phyloP scores from a whole-genome alignment of 208 protist species.

The Acanthamoeba culbertsoni region DNA sequence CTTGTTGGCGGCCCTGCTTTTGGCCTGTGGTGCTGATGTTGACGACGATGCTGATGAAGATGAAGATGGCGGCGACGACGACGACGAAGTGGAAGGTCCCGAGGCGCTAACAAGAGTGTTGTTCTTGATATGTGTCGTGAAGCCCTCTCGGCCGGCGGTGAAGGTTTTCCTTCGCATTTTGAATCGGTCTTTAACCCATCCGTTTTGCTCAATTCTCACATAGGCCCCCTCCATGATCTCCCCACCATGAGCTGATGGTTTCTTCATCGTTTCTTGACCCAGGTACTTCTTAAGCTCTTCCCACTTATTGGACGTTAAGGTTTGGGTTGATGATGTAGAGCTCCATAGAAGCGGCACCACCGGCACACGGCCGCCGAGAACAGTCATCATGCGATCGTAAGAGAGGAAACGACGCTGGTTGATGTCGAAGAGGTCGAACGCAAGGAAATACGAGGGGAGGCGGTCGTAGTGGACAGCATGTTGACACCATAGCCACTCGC shows the following conservation, averaged over 20 bases:
- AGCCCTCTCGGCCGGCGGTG: background rate
- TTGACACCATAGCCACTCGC: conserved; percentile 48
- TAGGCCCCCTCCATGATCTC: conserved; percentile 50
- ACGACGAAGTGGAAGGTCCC: too few species aligned
- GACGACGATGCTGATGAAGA: background rate
- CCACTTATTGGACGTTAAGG: background rate
- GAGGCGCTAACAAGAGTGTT: background rate
- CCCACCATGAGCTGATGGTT: background rate
- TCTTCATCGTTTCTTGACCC: background rate
- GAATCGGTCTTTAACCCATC: background rate
- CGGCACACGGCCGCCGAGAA: background rate
- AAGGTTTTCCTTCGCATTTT: conserved; percentile 52
- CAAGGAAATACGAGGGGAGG: conserved; percentile 36
- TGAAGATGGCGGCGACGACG: background rate
- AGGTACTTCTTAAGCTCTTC: background rate
- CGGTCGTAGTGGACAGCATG: conserved; percentile 42
- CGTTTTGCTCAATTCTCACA: background rate
- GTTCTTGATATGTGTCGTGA: conserved; percentile 4
- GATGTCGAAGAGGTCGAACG: conserved; percentile 58
- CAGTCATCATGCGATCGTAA: background rate
- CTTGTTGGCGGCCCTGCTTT: background rate
- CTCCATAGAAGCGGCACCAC: background rate
- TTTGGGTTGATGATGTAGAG: background rate
- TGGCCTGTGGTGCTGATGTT: background rate
- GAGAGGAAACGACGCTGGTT: background rate